Conservation (phyloP, 2,329 filamentous ascomycete species). For the Aspergillus ustus region DNA sequence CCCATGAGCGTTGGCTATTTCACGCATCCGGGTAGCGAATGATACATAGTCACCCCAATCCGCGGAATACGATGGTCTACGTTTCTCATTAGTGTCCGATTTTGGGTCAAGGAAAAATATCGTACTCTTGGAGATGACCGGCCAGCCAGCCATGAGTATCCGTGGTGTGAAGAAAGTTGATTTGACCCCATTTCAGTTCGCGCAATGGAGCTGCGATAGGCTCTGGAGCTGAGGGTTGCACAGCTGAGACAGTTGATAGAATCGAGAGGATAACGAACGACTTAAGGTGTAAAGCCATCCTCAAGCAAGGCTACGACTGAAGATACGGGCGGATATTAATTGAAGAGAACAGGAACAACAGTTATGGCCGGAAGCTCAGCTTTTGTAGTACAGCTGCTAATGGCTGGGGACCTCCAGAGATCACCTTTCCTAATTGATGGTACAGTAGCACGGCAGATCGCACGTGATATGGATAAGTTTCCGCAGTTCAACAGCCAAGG, state of each 20-base stretch:
- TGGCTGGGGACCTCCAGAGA: background rate
- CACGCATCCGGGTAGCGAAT: conserved; percentile 81
- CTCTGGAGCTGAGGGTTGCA: conserved; percentile 79
- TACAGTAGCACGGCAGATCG: background rate
- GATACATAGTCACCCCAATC: conserved; percentile 99
- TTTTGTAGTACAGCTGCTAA: background rate
- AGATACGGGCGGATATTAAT: background rate
- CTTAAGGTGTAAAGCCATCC: conserved; percentile 9
- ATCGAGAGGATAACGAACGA: conserved; percentile 20
- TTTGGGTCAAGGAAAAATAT: conserved; percentile 7
- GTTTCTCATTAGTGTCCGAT: conserved; percentile 22
- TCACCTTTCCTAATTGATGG: background rate
- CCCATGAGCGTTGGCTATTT: conserved; percentile 76
- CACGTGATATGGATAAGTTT: background rate
- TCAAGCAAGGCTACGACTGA: background rate
- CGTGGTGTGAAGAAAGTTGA: conserved; percentile 97
- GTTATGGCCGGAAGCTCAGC: background rate
- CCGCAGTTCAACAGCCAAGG: too few species aligned
- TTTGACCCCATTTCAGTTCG: conserved; percentile 84
- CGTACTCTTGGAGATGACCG: conserved; percentile 87
- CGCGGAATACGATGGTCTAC: conserved; percentile 83
- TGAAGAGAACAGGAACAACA: background rate
- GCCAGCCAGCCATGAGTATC: conserved; percentile 96
- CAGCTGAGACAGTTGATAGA: conserved; percentile 46
- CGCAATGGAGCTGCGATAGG: conserved; percentile 82